Base-by-base conservation (phyloP, 2,329 filamentous ascomycete species). In the Colletotrichum lini region DNA sequence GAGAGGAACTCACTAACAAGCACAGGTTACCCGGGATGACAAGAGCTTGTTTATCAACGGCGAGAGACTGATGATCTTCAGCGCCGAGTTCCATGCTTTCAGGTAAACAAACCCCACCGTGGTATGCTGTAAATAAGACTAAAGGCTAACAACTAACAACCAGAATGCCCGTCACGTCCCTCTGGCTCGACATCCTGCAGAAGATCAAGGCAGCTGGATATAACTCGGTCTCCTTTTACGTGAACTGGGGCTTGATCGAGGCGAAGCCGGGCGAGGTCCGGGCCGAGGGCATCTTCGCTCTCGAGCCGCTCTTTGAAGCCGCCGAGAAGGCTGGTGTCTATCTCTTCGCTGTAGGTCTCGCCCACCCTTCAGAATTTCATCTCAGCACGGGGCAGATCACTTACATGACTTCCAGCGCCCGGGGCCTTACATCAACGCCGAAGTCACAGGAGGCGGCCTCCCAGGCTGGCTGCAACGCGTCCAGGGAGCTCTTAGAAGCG, bases 161-260 rank as follows among this genome's bases (percentile, higher is more conserved):
- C n/a, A 74, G 72, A 61, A 76, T 82, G 23, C 80, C 81, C 1
- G 79, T 80, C 0, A 80, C 81, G 0, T 77, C 75, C 7, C 73
- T 83, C 2, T 83, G 89, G 86, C 84, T 92, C 30, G 92, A 94
- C 76, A 80, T 94, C 9, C 90, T 94, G 72, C 90, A 94, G 76
- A 94, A 94, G 81, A 87, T 94, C 80, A 94, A 92, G 79, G 89
- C 91, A 1, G 80, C 93, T 0, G 92, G 92, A 0, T 93, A 92
- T 80, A 93, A 91, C 74, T 87, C 87, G 26, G 90, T 94, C 4
- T 93, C 90, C 0, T 92, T 94, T 78, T 94, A 94, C 77, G 84
- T 89, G 8, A 87, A 94, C 75, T 94, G 92, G 92, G 91, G 90
- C 16, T 80, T 94, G 16, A 80, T 93, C 2, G 92, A 94, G 79